Evolutionary conservation across 2,329 filamentous ascomycete genomes (phyloP), one percentile per base, ranked within the genome.

Genomic region (Colletotrichum karsti): DNA sequence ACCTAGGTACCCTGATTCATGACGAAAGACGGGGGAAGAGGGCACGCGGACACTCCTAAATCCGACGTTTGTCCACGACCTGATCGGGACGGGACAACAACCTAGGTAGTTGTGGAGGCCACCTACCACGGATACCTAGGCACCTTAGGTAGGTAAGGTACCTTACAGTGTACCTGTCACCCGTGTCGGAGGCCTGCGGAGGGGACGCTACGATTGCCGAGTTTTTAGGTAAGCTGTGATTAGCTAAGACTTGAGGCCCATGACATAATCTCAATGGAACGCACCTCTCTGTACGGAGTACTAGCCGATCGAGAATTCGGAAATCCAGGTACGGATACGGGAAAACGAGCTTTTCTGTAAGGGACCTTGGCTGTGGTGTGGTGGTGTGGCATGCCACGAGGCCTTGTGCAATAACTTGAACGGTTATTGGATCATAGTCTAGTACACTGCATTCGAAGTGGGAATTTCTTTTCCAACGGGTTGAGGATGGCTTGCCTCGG

Each of bases 401-500:
- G 44, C 12, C 46, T 28, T 39, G 22, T 22, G 33, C 26, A 64
- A 35, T 28, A 22, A 33, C 22, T 28, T 15, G 51, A 24, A 58
- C n/a, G 20, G 33, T 37, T 55, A 55, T 41, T 55, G 51, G 51
- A 30, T 18, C 35, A 9, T 9, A 18, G 35, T 8, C 20, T 3
- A n/a, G 33, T 41, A 24, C 54, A 51, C 61, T 63, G 61, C 61
- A 63, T 42, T 50, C 15, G 5, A 18, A 26, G 20, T 44, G 37
- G 44, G 46, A 44, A 44, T 26, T 20, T 28, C 28, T 46, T 13
- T 15, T 10, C 30, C 24, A 41, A 41, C n/a, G 42, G 61, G 26
- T 48, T 30, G 33, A n/a, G n/a, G n/a, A 48, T 53, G 62, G 62
- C 41, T 65, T 61, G 46, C 56, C n/a, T 61, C 62, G 62, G 62